phyloP scores from a whole-genome alignment of 2,329 filamentous ascomycete genomes.

The Pseudogymnoascus sp. region DNA sequence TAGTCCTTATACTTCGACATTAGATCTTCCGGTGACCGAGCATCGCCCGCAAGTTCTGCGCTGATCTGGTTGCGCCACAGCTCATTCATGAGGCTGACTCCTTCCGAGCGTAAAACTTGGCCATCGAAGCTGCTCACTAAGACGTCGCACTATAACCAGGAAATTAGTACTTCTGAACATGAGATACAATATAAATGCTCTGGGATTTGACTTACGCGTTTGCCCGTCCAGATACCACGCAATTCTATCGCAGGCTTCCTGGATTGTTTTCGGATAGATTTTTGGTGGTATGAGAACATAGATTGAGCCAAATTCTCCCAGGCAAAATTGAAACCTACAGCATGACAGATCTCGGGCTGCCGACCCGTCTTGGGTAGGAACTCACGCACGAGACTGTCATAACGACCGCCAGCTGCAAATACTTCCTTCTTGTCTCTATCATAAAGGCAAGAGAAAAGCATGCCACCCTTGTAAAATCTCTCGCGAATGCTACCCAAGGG shows the following conservation, averaged over 20 bases:
- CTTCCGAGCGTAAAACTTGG: conserved; percentile 63
- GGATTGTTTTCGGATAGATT: conserved; percentile 49
- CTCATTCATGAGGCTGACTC: conserved; percentile 66
- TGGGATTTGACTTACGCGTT: conserved; percentile 51
- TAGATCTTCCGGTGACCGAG: conserved; percentile 71
- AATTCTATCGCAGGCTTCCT: conserved; percentile 62
- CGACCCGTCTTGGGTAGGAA: conserved; percentile 63
- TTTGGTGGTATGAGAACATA: conserved; percentile 43
- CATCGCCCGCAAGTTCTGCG: conserved; percentile 77
- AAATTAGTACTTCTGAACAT: neutral
- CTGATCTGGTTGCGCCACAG: conserved; percentile 81
- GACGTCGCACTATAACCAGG: conserved; percentile 61
- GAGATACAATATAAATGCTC: neutral
- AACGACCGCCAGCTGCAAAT: conserved; percentile 87
- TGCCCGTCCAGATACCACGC: conserved; percentile 50
- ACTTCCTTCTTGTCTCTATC: conserved; percentile 78
- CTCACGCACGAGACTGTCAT: conserved; percentile 81
- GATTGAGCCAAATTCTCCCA: conserved; percentile 72
- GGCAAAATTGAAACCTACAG: conserved; percentile 84
- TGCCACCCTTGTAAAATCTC: conserved; percentile 75
- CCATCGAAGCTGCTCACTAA: conserved; percentile 83
- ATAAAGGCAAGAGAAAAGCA: conserved; percentile 85
- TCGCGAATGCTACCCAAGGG: conserved; percentile 86
- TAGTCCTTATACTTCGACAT: conserved; percentile 69
- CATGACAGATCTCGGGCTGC: conserved; percentile 60